Evolutionary conservation across 305 asterid genomes (phyloP).

Genomic region (Striga hermonthica): DNA sequence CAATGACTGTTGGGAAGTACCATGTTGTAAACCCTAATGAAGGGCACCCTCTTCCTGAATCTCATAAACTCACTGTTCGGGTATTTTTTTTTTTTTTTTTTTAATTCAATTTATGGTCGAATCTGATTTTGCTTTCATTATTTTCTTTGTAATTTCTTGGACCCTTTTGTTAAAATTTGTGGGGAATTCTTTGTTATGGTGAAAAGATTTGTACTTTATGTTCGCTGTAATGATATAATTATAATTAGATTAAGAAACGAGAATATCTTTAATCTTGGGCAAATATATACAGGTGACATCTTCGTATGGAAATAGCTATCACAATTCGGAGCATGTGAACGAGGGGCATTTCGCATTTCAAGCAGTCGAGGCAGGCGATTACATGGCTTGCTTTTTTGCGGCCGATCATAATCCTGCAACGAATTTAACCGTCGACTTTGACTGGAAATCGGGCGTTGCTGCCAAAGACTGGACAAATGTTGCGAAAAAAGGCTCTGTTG

Average conservation of each 20-base stretch:
- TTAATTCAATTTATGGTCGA: background rate
- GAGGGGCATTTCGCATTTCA: conserved; percentile 88
- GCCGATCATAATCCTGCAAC: conserved; percentile 61
- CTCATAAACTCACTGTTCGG: conserved; percentile 84
- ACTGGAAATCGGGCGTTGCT: conserved; percentile 92
- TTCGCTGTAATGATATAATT: no score
- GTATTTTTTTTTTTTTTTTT: conserved; percentile 32
- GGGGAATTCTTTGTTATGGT: no score
- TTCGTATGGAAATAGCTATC: conserved; percentile 73
- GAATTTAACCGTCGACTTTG: conserved; percentile 68
- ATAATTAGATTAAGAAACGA: no score
- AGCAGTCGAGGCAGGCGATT: conserved; percentile 79
- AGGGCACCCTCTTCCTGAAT: conserved; percentile 81
- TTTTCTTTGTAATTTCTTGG: background rate
- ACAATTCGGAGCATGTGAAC: conserved; percentile 65
- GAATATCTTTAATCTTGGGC: background rate
- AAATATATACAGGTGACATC: conserved; percentile 64
- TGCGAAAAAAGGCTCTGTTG: conserved; percentile 91
- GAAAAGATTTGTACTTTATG: no score
- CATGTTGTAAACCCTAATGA: conserved; percentile 75
- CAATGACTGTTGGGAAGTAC: conserved; percentile 94
- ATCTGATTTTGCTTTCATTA: background rate
- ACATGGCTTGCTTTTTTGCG: conserved; percentile 87
- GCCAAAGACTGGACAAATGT: conserved; percentile 92
- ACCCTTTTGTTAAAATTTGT: no score